Evolutionary conservation across 169 alveolate species (phyloP).

Genomic region (Cyclospora cayetanensis): DNA sequence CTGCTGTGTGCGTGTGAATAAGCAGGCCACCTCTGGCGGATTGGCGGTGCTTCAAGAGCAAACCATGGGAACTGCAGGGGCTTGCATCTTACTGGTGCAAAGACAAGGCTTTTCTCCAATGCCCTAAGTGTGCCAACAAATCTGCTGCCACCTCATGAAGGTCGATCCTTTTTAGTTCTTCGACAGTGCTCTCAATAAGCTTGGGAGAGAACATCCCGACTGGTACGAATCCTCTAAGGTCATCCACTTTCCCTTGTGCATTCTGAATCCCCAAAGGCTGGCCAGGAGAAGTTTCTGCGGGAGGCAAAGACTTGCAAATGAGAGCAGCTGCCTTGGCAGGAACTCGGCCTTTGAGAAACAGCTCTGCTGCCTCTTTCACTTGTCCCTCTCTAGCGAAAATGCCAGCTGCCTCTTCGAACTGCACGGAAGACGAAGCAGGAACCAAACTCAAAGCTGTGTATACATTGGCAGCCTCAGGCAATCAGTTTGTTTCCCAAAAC

Average conservation of each 20-base stretch:
- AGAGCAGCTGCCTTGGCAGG: background rate
- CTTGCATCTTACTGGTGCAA: background rate
- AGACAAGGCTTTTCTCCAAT: background rate
- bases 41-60: no score
- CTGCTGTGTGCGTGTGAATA: no score
- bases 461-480: background rate
- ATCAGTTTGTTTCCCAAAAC: background rate
- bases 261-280: background rate
- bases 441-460: background rate
- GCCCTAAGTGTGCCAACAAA: background rate
- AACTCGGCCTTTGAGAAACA: conserved; percentile 15
- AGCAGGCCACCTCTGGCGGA: no score
- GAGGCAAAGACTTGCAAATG: background rate
- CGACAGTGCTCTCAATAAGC: background rate
- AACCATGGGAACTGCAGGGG: no score
- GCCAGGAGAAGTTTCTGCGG: background rate
- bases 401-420: conserved; percentile 9
- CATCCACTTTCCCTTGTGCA: background rate
- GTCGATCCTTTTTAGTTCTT: background rate
- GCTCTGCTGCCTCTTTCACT: background rate
- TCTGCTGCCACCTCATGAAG: conserved; percentile 14
- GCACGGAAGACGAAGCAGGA: background rate
- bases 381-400: background rate
- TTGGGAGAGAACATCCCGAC: background rate
- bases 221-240: background rate